Evolutionary conservation across 208 protist species (phyloP), one percentile per base, ranked within the genome.

Genomic region (Leishmania tropica): DNA sequence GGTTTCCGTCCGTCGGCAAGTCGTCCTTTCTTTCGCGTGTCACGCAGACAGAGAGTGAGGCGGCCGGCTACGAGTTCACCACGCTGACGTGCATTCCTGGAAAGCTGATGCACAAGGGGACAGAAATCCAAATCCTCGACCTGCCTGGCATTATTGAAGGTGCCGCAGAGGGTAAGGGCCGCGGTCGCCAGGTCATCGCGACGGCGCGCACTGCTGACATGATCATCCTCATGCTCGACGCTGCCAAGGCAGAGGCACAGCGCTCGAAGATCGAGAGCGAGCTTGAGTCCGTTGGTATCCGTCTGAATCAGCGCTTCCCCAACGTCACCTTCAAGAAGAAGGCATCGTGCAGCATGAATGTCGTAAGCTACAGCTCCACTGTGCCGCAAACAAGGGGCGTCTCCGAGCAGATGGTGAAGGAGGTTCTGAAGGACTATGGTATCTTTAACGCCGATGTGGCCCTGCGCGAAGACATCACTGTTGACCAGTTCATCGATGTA

Each of bases 61-160:
- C 96, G 45, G 99, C 98, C 0, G 91, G 95, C 35, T 99, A 99
- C 86, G 98, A 99, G 79, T 99, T 99, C 91, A 99, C 99, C 53
- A 99, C 99, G 10, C 94, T 99, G 21, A 99, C 99, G 28, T 99
- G 98, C 90, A 99, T 99, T 88, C 99, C 99, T 19, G 99, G 99
- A 58, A 97, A 99, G 71, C 91, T 99, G 47, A 81, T 97, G 76
- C 97, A 99, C 90, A 99, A 98, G 76, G 98, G 97, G 15, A 98
- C 98, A 11, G 96, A 98, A 64, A 99, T 99, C 78, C 99, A 99
- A 87, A 95, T 99, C 85, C 89, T 99, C 28, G 99, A 99, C 89
- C 83, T 99, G 19, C 99, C 99, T 31, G 99, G 99, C 85, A 99
- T 99, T 83, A 99, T 99, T 85, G 98, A 99, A 87, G 99, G 99